Percentiles rank a stretch among this genome's conserved stretches.
Evolutionary conservation across 2,329 filamentous ascomycete species (phyloP).

Genomic region (Raffaelea ambrosiae): DNA sequence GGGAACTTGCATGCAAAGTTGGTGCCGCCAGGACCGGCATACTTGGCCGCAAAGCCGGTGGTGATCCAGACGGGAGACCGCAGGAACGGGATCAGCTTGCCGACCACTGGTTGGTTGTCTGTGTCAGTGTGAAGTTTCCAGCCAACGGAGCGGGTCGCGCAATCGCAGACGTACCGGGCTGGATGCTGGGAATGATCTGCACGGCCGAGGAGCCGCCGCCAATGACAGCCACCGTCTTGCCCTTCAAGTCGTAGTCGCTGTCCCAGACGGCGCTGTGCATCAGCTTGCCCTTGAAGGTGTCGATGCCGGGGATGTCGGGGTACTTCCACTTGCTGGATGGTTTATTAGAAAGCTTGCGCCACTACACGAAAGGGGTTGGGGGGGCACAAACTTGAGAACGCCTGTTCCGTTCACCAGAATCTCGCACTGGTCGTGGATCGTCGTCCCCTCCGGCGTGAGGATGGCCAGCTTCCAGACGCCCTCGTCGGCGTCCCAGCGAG

Average conservation of each 20-base stretch:
- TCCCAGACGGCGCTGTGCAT: slow-evolving; percentile 22
- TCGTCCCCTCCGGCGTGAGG: slow-evolving; percentile 13
- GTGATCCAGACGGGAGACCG: slow-evolving; percentile 45
- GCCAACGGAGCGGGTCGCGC: too few species aligned
- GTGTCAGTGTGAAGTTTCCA: neutral
- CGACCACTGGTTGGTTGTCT: neutral
- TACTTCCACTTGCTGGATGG: slow-evolving; percentile 10
- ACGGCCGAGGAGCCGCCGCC: slow-evolving; percentile 22
- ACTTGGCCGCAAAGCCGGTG: slow-evolving; percentile 45
- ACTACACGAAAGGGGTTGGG: neutral
- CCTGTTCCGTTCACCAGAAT: slow-evolving; percentile 12
- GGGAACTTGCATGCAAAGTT: slow-evolving; percentile 31
- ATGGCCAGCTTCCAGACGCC: slow-evolving; percentile 26
- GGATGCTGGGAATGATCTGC: slow-evolving; percentile 19
- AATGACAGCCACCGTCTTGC: slow-evolving; percentile 21
- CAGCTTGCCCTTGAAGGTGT: slow-evolving; percentile 19
- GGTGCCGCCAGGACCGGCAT: slow-evolving; percentile 4
- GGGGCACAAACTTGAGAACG: slow-evolving; percentile 12
- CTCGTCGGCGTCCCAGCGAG: slow-evolving; percentile 33
- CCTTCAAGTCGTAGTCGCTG: slow-evolving; percentile 9
- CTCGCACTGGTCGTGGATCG: slow-evolving; percentile 10
- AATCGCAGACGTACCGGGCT: slow-evolving; percentile 5
- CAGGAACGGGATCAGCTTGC: slow-evolving; percentile 6
- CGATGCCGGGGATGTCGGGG: slow-evolving; percentile 22
- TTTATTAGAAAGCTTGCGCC: too few species aligned